Evolutionary conservation across 805 yeast species (phyloP).

Genomic region (Candida suzukii): DNA sequence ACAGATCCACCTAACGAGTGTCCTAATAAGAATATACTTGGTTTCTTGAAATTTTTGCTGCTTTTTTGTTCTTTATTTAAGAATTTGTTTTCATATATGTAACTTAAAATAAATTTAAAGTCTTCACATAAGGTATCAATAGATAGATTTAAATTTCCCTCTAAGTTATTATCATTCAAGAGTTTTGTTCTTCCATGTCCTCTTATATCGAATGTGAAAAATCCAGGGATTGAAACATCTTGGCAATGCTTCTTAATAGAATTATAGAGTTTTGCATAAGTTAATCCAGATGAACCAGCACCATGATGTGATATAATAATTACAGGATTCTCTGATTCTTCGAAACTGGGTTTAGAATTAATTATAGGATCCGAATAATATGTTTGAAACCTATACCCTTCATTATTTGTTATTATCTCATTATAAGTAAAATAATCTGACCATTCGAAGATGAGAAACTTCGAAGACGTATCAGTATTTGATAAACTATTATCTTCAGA

Average conservation of each 20-base stretch:
- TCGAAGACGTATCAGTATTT: no score
- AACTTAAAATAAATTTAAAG: slow-evolving; percentile 38
- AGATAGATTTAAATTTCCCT: slow-evolving; percentile 29
- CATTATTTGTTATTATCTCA: slow-evolving; percentile 11
- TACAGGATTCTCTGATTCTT: slow-evolving; percentile 31
- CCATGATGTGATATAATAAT: slow-evolving; percentile 84
- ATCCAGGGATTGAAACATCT: slow-evolving; percentile 41
- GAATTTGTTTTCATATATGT: slow-evolving; percentile 24
- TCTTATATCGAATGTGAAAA: slow-evolving; percentile 70
- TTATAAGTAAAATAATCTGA: slow-evolving; percentile 26
- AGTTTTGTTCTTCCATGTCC: slow-evolving; percentile 66
- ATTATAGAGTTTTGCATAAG: slow-evolving; percentile 55
- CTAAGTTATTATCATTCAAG: slow-evolving; percentile 16
- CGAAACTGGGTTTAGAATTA: not conserved
- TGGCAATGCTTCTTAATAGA: slow-evolving; percentile 22
- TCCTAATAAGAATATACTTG: slow-evolving; percentile 60
- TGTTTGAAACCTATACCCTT: slow-evolving; percentile 37
- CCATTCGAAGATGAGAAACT: no score
- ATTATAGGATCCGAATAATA: slow-evolving; percentile 49
- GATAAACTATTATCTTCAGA: no score
- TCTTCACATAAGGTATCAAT: slow-evolving; percentile 53
- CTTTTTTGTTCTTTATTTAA: slow-evolving; percentile 1
- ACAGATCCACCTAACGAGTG: slow-evolving; percentile 94
- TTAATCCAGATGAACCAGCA: slow-evolving; percentile 82
- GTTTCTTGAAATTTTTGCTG: slow-evolving; percentile 9